Percentiles rank a stretch among this genome's conserved stretches.
phyloP scores from a whole-genome alignment of 768 basidiomycete genomes.

The Guyanaporus albipodus region DNA sequence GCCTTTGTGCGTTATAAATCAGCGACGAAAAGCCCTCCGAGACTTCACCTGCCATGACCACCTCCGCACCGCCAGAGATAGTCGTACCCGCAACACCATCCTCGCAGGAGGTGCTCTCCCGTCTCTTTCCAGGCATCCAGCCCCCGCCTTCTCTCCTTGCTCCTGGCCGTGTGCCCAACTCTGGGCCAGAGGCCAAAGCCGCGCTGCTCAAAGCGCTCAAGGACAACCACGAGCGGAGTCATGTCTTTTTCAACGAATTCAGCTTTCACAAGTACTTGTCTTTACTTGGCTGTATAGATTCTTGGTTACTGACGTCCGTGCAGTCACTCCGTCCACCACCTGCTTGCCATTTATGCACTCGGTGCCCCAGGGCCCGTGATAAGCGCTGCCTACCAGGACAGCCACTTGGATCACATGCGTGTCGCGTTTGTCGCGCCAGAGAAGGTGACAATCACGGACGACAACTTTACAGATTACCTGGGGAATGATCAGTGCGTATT shows the following conservation, averaged over 20 bases:
- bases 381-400: constrained; percentile 38
- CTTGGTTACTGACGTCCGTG: neutral
- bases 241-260: constrained; percentile 49
- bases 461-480: constrained; percentile 23
- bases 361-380: constrained; percentile 46
- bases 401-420: constrained; percentile 37
- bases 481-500: constrained; percentile 30
- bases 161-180: constrained; percentile 36
- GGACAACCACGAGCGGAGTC: constrained; percentile 51
- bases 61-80: constrained; percentile 26
- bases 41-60: constrained; percentile 10
- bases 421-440: constrained; percentile 30
- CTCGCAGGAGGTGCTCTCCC: constrained; percentile 18
- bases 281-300: neutral
- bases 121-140: constrained; percentile 31
- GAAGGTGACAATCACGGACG: constrained; percentile 23
- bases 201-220: constrained; percentile 40
- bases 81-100: constrained; percentile 22
- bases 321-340: constrained; percentile 56
- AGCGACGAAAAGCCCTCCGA: neutral
- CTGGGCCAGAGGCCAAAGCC: constrained; percentile 36
- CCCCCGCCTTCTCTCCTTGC: constrained; percentile 34
- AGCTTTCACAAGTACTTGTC: constrained; percentile 31
- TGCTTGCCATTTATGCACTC: constrained; percentile 56
- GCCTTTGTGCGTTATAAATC: no score